Conservation (phyloP, 2,329 filamentous ascomycete species). For the Fonsecaea nubica region DNA sequence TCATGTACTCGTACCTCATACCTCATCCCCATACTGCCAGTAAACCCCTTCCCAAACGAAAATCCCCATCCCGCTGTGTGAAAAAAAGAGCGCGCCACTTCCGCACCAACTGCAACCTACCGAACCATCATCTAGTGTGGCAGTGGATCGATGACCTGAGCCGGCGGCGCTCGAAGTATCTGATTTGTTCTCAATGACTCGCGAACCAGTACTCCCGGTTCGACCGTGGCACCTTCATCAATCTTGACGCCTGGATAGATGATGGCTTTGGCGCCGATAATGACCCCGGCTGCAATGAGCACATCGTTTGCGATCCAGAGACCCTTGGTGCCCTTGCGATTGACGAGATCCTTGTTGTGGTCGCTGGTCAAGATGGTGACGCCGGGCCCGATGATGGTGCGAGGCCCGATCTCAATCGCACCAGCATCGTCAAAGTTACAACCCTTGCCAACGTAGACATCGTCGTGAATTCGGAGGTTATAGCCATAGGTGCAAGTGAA, state of each 20-base stretch:
- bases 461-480: slow-evolving; percentile 86
- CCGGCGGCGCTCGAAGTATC: slow-evolving; percentile 44
- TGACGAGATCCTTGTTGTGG: slow-evolving; percentile 73
- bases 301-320: slow-evolving; percentile 74
- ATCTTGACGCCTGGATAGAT: slow-evolving; percentile 59
- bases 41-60: not conserved
- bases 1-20: not conserved
- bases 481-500: slow-evolving; percentile 96
- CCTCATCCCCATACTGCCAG: no score
- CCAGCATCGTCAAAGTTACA: slow-evolving; percentile 89
- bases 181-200: slow-evolving; percentile 52
- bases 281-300: slow-evolving; percentile 75
- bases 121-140: not conserved
- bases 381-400: slow-evolving; percentile 74
- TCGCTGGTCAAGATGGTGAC: slow-evolving; percentile 84
- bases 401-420: slow-evolving; percentile 78
- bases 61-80: not conserved
- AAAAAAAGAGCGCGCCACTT: not conserved
- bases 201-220: slow-evolving; percentile 53
- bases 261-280: slow-evolving; percentile 67
- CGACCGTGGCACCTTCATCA: slow-evolving; percentile 52
- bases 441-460: slow-evolving; percentile 81
- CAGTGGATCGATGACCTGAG: slow-evolving; percentile 9
- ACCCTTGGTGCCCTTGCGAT: slow-evolving; percentile 75
- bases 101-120: not conserved